Evolutionary conservation across 2,329 filamentous ascomycete species (phyloP), one percentile per base, ranked within the genome.

Genomic region (Cordyceps cateniannulata): DNA sequence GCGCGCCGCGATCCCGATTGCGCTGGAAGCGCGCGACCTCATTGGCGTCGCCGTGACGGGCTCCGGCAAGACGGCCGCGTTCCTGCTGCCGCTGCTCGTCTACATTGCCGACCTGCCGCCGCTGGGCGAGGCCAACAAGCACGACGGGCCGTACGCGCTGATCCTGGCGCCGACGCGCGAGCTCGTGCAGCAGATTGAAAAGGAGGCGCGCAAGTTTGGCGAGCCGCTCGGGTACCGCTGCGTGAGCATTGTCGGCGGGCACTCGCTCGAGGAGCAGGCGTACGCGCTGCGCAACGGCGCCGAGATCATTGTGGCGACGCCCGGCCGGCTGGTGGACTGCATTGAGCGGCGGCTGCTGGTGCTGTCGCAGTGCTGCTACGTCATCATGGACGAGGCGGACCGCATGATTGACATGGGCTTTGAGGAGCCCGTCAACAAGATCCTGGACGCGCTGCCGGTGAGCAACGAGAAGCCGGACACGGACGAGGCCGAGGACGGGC

Each of bases 351-450:
- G 93, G 38, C 85, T 98, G 32, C 81, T 98, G 2, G 93, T 99
- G 1, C 84, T 98, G 52, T 87, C 87, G n/a, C 95, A 98, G 75
- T 98, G 95, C 75, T 96, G 93, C 77, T 98, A 98, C 76, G 85
- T 98, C 61, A 96, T 99, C 75, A 97, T 99, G 93, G 95, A 99
- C 73, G 95, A 99, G 82, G 95, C 95, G 42, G 95, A 99, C 76
- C 90, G 93, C 60, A 99, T 99, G 95, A 96, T 99, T 65, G 95
- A 99, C 72, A 85, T 98, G 63, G 95, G 95, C 50, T 99, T 99
- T 72, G 95, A 99, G 76, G 95, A 98, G 69, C 90, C 92, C 0
- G 91, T 99, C 62, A 98, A 97, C 76, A 96, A 96, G 75, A 99
- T 99, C 68, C 86, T 99, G 50, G 92, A 96, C 67, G 93, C 95